Conservation (phyloP, 1,284 basidiomycete species). For the Apiotrichum akiyoshidainum region DNA sequence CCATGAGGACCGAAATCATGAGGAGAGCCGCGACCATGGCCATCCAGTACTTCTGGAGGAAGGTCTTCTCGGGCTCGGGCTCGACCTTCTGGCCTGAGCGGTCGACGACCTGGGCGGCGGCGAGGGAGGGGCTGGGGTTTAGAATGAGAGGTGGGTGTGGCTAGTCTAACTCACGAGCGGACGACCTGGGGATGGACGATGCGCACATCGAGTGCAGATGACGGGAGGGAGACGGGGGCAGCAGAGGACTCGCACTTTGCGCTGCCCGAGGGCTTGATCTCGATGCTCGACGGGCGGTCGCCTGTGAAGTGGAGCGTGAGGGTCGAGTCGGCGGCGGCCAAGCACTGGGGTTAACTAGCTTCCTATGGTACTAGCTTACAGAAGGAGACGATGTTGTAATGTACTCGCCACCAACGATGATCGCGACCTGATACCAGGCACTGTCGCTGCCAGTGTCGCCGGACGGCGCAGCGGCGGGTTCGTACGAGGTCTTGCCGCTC, state of each 20-base stretch:
- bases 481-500: neutral
- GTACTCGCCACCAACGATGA: conserved; percentile 12
- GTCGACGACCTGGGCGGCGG: conserved; percentile 53
- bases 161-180: conserved; percentile 1
- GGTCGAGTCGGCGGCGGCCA: conserved; percentile 1
- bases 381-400: conserved; percentile 16
- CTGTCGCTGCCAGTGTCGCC: neutral
- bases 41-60: conserved; percentile 85
- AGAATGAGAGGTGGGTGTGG: no score
- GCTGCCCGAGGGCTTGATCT: conserved; percentile 9
- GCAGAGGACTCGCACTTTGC: neutral
- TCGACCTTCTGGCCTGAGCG: conserved; percentile 62
- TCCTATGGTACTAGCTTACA: conserved; percentile 7
- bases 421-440: conserved; percentile 24
- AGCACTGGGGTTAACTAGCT: conserved; percentile 8
- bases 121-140: conserved; percentile 2
- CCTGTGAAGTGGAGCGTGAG: conserved; percentile 9
- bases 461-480: neutral
- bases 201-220: neutral
- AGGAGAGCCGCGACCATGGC: conserved; percentile 63
- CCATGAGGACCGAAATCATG: conserved; percentile 45
- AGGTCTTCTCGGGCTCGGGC: conserved; percentile 66
- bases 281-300: conserved; percentile 9
- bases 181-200: neutral
- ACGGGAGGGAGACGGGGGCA: neutral